Base-by-base conservation (phyloP, 2,329 filamentous ascomycete species). In the Phaeophleospora eucalypticola region DNA sequence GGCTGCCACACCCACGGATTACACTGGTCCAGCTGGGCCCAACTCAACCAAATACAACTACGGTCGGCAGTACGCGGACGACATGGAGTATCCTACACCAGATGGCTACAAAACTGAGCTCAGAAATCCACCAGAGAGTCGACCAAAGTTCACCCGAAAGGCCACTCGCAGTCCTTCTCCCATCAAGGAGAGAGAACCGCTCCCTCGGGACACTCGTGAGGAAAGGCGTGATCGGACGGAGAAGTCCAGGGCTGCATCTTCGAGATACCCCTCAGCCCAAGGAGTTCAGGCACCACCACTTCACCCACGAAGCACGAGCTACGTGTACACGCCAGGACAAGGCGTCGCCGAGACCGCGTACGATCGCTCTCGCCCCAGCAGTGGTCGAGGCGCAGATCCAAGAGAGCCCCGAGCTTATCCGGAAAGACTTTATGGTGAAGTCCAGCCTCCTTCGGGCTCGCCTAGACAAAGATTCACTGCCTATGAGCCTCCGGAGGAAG, bases 401-500 rank as follows among this genome's bases (percentile, higher is more conserved):
- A 46, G 54, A 18, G 54, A 51, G 10, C 37, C 46, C 27, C 20
- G 10, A 29, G 21, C 15, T 35, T 29, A 29, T 29, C 24, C 24
- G 24, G 24, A 29, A 6, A 29, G 24, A 10, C 47, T 58, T 4
- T 60, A 58, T 38, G 58, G 54, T n/a, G 60, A 63, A 35, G 36
- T 58, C 1, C 52, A 41, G 4, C 49, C 56, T 8, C 32, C 43
- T 18, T 18, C 49, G 29, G 50, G 51, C 12, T 48, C 54, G 36
- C 57, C 54, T 61, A 63, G 51, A 56, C 62, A 48, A 29, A 43
- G 65, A 65, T 56, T 63, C 38, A 45, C 56, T 7, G 68, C 63
- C 39, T 68, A 64, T 46, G 56, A 56, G 9, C 59, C 65, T 0
- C 54, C 58, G n/a, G 52, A 49, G 12, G 58, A 63, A 10, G 53